Percentiles rank a stretch among this genome's conserved stretches.
Conservation (phyloP, 345 rosid genomes). For the Citrus inodora region DNA sequence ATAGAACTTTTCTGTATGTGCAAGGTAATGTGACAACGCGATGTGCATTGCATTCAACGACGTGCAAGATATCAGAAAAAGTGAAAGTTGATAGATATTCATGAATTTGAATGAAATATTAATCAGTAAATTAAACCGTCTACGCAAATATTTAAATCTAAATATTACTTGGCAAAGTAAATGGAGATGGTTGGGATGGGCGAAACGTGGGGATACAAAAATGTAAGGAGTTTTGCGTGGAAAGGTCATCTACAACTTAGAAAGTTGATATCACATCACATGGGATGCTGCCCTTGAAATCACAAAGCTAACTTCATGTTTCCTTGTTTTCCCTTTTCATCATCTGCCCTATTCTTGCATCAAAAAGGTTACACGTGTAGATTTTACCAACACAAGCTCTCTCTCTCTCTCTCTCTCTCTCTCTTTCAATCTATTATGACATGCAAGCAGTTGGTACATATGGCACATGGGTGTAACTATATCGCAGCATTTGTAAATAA, state of each 20-base stretch:
- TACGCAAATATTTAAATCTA: background rate
- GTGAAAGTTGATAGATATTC: background rate
- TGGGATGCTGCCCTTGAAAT: constrained; percentile 39
- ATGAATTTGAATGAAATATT: background rate
- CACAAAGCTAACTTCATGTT: background rate
- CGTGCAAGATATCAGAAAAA: background rate
- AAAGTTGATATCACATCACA: constrained; percentile 28
- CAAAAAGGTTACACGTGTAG: constrained; percentile 1
- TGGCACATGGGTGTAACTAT: too few species aligned
- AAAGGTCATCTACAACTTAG: constrained; percentile 18
- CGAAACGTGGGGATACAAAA: constrained; percentile 11
- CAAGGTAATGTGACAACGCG: background rate
- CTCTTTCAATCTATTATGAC: background rate
- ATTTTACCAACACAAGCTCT: background rate
- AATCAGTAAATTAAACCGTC: background rate
- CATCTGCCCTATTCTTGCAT: background rate
- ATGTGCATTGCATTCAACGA: background rate
- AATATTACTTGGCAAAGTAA: background rate
- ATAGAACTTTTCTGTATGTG: background rate
- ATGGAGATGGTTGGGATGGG: constrained; percentile 5
- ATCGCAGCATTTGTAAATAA: too few species aligned
- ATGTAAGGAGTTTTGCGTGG: constrained; percentile 15
- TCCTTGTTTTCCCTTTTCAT: background rate
- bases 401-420: background rate
- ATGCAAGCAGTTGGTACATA: too few species aligned